Percentiles rank a stretch among this genome's conserved stretches.
phyloP scores from a whole-genome alignment of 805 yeast species.

The Lipomyces orientalis region DNA sequence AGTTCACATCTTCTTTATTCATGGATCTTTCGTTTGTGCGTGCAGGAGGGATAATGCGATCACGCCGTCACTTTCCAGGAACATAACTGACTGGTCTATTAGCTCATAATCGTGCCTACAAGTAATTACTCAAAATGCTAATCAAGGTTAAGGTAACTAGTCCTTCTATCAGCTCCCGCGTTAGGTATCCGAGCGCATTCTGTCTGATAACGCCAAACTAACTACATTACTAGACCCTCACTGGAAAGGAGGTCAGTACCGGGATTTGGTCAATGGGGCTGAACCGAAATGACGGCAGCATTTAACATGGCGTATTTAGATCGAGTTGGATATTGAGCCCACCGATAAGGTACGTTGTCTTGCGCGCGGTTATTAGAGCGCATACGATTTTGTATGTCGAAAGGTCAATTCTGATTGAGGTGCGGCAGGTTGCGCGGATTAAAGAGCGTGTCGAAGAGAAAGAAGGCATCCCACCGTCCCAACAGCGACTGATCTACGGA shows the following conservation, averaged over 20 bases:
- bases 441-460: slow-evolving; percentile 94
- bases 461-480: slow-evolving; percentile 96
- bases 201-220: neutral
- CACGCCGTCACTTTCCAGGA: neutral
- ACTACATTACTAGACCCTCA: slow-evolving; percentile 58
- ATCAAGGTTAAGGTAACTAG: slow-evolving; percentile 63
- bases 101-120: neutral
- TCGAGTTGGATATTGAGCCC: slow-evolving; percentile 75
- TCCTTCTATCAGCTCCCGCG: neutral
- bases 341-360: slow-evolving; percentile 57
- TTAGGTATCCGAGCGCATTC: neutral
- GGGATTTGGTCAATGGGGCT: neutral
- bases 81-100: neutral
- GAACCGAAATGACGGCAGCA: neutral
- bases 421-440: slow-evolving; percentile 60
- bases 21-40: neutral
- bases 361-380: neutral
- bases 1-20: too few species aligned
- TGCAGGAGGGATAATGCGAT: neutral
- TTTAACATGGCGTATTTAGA: slow-evolving; percentile 45
- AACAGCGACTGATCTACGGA: slow-evolving; percentile 85
- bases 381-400: neutral
- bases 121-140: slow-evolving; percentile 53
- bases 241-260: slow-evolving; percentile 71
- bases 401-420: slow-evolving; percentile 16